Base-by-base conservation (phyloP, 129 eudicot species). In the Lactuca saligna region DNA sequence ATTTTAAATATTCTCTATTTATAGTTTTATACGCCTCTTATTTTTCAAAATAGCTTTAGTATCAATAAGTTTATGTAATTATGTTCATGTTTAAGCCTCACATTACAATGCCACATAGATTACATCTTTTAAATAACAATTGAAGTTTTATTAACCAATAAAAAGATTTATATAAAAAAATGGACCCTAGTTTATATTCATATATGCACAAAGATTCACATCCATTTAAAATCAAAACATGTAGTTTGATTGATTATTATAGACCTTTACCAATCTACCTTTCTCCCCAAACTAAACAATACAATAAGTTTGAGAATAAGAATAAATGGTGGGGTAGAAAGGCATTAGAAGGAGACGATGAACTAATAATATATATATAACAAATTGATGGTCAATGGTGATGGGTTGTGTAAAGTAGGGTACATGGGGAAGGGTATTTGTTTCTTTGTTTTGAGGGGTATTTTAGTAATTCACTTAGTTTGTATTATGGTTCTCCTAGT, bases 391-490 rank as follows among this genome's bases (percentile, higher is more conserved):
- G 63, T 74, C 38, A 71, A 76, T 71, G 63, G 72, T 59, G 65
- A 75, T 73, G 83, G 76, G 79, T 62, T 60, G 69, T 73, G 59
- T 67, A 57, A 72, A 76, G 78, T 58, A 1, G 14, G 61, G 12
- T 5, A 50, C 3, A n/a, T 10, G 51, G 13, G 61, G 51, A 72
- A 53, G 65, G 57, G 55, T 67, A 34, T 71, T 39, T 64, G 61
- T 20, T 41, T n/a, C 34, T 63, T 69, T 17, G 49, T 61, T 54
- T 49, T 57, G 49, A 70, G 65, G 73, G 53, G 55, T 46, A 55
- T 33, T 74, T 74, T 7, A 38, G 74, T 59, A 68, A 78, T 71
- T 65, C 66, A 72, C 65, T 71, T 78, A 17, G 35, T 57, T 50
- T 67, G 55, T 59, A 58, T 63, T 64, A 65, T 61, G 66, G 37